Evolutionary conservation across 495 filamentous ascomycete genomes (phyloP).

Genomic region (Amorphotheca resinae): DNA sequence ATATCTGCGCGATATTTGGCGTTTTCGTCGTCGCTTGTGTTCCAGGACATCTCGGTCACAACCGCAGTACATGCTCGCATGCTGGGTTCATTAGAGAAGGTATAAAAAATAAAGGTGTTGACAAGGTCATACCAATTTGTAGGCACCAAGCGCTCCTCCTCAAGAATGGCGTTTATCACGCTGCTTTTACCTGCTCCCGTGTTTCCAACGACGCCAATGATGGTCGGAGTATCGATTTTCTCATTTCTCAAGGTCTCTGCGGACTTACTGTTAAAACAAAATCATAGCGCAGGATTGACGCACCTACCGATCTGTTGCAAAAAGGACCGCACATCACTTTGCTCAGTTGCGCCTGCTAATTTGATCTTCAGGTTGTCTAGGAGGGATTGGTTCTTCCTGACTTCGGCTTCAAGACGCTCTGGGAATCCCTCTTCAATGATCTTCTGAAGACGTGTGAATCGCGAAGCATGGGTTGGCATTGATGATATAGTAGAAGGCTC

Average conservation of each 20-base stretch:
- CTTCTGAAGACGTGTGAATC: slow-evolving; percentile 24
- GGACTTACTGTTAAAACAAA: background rate
- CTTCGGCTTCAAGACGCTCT: slow-evolving; percentile 28
- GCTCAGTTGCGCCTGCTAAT: slow-evolving; percentile 13
- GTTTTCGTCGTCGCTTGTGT: slow-evolving; percentile 30
- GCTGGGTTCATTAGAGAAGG: too few species aligned
- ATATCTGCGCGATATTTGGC: slow-evolving; percentile 47
- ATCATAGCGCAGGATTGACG: background rate
- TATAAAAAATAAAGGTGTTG: too few species aligned
- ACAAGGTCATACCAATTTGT: too few species aligned
- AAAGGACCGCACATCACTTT: slow-evolving; percentile 25
- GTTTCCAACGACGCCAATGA: slow-evolving; percentile 78
- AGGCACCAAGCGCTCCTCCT: slow-evolving; percentile 11
- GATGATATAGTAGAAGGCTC: background rate
- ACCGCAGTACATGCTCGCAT: slow-evolving; percentile 43
- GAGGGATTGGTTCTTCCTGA: slow-evolving; percentile 25
- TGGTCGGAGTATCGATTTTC: slow-evolving; percentile 4
- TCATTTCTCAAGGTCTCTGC: background rate
- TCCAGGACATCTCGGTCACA: slow-evolving; percentile 54
- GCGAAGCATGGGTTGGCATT: background rate
- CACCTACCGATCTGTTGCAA: slow-evolving; percentile 23
- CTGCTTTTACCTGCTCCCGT: slow-evolving; percentile 73
- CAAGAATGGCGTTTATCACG: slow-evolving; percentile 13
- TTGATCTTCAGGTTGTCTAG: slow-evolving; percentile 23
- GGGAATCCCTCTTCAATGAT: slow-evolving; percentile 26